Evolutionary conservation across 495 filamentous ascomycete species (phyloP).

Genomic region (Talaromyces ruber): DNA sequence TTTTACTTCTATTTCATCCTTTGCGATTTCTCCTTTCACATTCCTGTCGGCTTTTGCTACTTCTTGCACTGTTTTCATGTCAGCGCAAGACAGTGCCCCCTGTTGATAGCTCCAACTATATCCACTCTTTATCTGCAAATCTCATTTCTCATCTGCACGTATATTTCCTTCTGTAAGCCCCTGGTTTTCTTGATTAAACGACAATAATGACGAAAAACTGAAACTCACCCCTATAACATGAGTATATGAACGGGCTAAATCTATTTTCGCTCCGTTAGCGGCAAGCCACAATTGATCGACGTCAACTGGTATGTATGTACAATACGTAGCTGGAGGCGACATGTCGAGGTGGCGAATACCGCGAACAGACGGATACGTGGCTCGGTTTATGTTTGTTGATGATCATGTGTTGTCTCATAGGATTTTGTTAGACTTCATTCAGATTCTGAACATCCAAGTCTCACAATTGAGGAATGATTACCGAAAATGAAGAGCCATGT

Average conservation of each 20-base stretch:
- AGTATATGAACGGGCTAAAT: background rate
- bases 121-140: background rate
- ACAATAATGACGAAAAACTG: background rate
- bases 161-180: background rate
- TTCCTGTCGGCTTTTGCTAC: background rate
- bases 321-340: conserved; percentile 2
- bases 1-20: background rate
- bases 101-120: background rate
- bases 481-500: no score
- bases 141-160: background rate
- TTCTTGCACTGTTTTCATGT: background rate
- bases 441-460: background rate
- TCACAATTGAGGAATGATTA: no score
- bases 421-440: background rate
- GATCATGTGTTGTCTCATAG: background rate
- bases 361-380: background rate
- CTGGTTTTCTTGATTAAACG: background rate
- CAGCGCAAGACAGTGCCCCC: background rate
- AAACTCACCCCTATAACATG: background rate
- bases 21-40: background rate
- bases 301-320: background rate
- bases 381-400: background rate
- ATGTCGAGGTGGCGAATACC: background rate
- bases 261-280: background rate
- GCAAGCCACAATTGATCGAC: conserved; percentile 3